Conservation (phyloP, 345 rosid genomes). For the Populus pruinosa region DNA sequence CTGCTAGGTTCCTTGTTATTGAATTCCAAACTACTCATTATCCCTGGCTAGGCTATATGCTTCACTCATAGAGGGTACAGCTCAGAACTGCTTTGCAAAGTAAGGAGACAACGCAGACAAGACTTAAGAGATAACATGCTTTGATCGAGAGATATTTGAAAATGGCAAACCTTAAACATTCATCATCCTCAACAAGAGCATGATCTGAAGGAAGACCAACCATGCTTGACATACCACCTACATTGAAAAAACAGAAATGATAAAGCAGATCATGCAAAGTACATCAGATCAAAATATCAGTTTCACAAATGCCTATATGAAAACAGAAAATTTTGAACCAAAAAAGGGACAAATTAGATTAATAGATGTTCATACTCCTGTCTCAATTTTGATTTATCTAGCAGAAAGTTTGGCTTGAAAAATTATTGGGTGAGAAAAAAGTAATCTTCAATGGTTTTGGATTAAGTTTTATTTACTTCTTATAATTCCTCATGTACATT, state of each 20-base stretch:
- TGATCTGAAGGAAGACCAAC: slow-evolving; percentile 92
- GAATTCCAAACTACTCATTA: not conserved
- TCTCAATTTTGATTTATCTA: not conserved
- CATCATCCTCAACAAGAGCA: slow-evolving; percentile 70
- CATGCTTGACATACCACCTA: slow-evolving; percentile 78
- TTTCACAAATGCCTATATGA: not conserved
- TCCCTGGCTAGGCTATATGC: not conserved
- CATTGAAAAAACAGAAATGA: slow-evolving; percentile 11
- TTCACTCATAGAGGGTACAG: not conserved
- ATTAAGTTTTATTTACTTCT: not conserved
- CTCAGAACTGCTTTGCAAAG: not conserved
- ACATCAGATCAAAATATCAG: not conserved
- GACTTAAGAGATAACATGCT: too few species aligned
- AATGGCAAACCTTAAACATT: slow-evolving; percentile 67
- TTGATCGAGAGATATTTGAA: not conserved
- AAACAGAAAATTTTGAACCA: not conserved
- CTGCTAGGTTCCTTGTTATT: not conserved
- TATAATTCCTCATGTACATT: not conserved
- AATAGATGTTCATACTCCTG: not conserved
- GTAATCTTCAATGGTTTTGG: not conserved
- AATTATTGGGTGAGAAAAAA: not conserved
- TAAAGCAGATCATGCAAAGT: not conserved
- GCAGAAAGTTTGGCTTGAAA: not conserved
- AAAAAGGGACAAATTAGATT: not conserved
- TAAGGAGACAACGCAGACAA: not conserved